Evolutionary conservation across 2,329 filamentous ascomycete genomes (phyloP), one percentile per base, ranked within the genome.

Genomic region (Aspergillus floridensis): DNA sequence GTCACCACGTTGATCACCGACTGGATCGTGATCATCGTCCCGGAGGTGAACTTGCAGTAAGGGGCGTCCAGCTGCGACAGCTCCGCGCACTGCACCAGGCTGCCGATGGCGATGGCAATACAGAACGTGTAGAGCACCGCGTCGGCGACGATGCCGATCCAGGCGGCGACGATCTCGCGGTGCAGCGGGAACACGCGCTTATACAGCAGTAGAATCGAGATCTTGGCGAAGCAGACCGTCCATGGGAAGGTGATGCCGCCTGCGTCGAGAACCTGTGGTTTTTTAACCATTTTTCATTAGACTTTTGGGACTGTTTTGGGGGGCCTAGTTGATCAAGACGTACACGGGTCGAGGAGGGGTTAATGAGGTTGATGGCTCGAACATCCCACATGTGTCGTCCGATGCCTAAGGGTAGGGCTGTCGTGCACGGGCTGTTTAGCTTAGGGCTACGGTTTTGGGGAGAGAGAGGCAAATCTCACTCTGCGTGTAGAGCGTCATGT

Each of bases 381-480:
- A 58, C 24, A 26, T 53, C 56, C 56, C 56, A 58, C 49, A 53
- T 48, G n/a, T 53, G 56, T 14, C 49, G 56, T 14, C 56, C 56
- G 7, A 58, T 16, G 2, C 56, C 56, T 12, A 57, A 2, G 1
- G 38, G 24, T 7, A 57, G n/a, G 19, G 38, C 56, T 57, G n/a
- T 19, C 2, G 21, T 11, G 38, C 16, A 19, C 11, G 32, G 38
- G 16, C 14, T 8, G 19, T 31, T 55, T 24, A 50, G 54, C 5
- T 29, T 16, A 19, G 12, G 10, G 55, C 16, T 46, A 29, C 10
- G 49, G 6, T n/a, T n/a, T n/a, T n/a, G n/a, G 2, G 3, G n/a
- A 31, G 19, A 21, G 12, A 26, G 21, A 46, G n/a, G 7, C 5
- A 5, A 14, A 41, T 16, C 56, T 48, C 6, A 58, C 56, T 48